phyloP scores from a whole-genome alignment of 1,139 yeast genomes.

The Tardiomyces depauwii region DNA sequence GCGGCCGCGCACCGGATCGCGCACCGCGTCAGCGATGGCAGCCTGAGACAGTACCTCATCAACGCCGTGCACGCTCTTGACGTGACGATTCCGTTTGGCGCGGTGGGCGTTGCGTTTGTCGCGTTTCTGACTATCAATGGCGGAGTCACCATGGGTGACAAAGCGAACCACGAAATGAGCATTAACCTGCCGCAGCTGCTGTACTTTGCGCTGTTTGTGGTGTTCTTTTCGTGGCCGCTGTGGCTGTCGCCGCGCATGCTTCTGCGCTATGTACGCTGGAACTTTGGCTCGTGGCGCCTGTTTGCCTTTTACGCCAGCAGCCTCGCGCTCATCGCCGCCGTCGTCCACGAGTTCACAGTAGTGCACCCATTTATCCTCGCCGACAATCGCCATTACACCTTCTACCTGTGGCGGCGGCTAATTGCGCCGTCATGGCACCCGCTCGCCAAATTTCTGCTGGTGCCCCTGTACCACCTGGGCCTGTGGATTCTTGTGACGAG shows the following conservation, averaged over 20 bases:
- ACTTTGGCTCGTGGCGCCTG: slow-evolving; percentile 13
- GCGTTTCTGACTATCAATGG: slow-evolving; percentile 52
- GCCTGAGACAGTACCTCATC: slow-evolving; percentile 1
- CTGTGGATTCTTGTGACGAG: slow-evolving; percentile 20
- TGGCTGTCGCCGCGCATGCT: slow-evolving; percentile 16
- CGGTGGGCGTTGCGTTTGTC: slow-evolving; percentile 42
- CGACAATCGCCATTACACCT: slow-evolving; percentile 89
- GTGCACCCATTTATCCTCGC: slow-evolving; percentile 88
- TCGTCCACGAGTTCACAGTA: slow-evolving; percentile 52
- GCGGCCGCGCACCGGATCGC: not conserved
- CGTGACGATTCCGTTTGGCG: slow-evolving; percentile 38
- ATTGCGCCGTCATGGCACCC: slow-evolving; percentile 24
- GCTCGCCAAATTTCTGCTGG: slow-evolving; percentile 24
- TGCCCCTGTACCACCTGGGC: slow-evolving; percentile 66
- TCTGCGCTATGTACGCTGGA: slow-evolving; percentile 20
- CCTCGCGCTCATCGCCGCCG: slow-evolving; percentile 31
- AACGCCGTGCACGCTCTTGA: slow-evolving; percentile 9
- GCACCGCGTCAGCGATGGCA: not conserved
- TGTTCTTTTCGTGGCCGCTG: slow-evolving; percentile 52
- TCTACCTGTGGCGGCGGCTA: slow-evolving; percentile 65
- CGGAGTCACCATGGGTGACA: slow-evolving; percentile 81
- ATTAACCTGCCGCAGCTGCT: slow-evolving; percentile 72
- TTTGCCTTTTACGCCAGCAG: slow-evolving; percentile 13
- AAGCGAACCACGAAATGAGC: slow-evolving; percentile 65
- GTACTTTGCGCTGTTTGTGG: slow-evolving; percentile 58